phyloP scores from a whole-genome alignment of 2,329 filamentous ascomycete genomes.

The Ascochyta lentis region DNA sequence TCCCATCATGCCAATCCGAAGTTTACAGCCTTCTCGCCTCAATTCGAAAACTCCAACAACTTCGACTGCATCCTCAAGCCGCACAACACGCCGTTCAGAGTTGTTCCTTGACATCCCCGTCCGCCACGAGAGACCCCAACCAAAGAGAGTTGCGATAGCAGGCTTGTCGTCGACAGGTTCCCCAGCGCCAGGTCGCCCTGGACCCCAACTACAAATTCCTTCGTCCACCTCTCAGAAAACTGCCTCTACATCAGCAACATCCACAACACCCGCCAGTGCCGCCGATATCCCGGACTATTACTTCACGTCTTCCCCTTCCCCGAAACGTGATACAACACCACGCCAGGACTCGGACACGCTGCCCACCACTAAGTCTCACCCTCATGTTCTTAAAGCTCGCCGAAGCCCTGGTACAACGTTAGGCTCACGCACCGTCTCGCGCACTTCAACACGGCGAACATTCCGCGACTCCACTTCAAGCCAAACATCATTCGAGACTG shows the following conservation, averaged over 20 bases:
- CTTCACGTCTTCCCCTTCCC: slow-evolving; percentile 31
- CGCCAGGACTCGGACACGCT: slow-evolving; percentile 12
- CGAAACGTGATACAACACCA: slow-evolving; percentile 18
- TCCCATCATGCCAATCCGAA: slow-evolving; percentile 44
- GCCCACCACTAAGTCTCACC: background rate
- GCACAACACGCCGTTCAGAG: slow-evolving; percentile 28
- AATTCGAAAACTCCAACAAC: slow-evolving; percentile 29
- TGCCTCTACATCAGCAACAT: slow-evolving; percentile 27
- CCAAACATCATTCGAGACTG: slow-evolving; percentile 57
- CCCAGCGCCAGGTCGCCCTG: slow-evolving; percentile 15
- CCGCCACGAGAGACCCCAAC: slow-evolving; percentile 37
- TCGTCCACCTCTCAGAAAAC: slow-evolving; percentile 22
- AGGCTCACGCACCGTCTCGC: slow-evolving; percentile 28
- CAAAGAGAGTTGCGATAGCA: slow-evolving; percentile 19
- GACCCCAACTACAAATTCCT: slow-evolving; percentile 11
- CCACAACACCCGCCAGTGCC: slow-evolving; percentile 31
- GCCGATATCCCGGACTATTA: slow-evolving; percentile 49
- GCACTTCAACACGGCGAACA: slow-evolving; percentile 33
- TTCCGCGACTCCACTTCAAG: slow-evolving; percentile 43
- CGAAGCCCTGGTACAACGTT: slow-evolving; percentile 34
- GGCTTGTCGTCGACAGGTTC: slow-evolving; percentile 17
- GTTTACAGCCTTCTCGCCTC: slow-evolving; percentile 39
- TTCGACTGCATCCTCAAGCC: slow-evolving; percentile 17
- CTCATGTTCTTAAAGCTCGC: background rate
- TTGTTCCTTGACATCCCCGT: slow-evolving; percentile 43